Evolutionary conservation across 352 stramenopile species (phyloP).

Genomic region (Pythium guiyangense): DNA sequence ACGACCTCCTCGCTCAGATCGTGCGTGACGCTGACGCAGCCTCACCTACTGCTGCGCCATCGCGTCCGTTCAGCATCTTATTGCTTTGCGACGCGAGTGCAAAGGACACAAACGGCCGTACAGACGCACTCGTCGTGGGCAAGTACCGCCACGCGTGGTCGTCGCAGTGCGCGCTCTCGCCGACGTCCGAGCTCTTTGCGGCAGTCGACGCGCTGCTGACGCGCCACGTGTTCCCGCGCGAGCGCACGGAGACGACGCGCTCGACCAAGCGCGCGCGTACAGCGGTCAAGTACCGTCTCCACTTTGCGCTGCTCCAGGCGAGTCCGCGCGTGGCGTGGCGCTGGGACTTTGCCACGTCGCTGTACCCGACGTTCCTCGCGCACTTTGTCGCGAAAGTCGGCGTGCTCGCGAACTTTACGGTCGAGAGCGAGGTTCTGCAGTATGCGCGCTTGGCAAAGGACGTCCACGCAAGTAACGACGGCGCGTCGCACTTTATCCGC

Average conservation of each 20-base stretch:
- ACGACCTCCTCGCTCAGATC: constrained; percentile 26
- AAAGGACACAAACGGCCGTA: background rate
- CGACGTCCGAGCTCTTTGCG: constrained; percentile 20
- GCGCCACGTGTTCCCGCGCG: constrained; percentile 32
- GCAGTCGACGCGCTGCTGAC: constrained; percentile 35
- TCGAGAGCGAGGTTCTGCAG: constrained; percentile 67
- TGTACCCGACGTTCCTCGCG: constrained; percentile 38
- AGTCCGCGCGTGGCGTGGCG: constrained; percentile 31
- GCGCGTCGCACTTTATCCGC: constrained; percentile 34
- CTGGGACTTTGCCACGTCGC: constrained; percentile 28
- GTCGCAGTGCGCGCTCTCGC: constrained; percentile 19
- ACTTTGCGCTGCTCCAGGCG: constrained; percentile 70
- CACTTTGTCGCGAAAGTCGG: constrained; percentile 44
- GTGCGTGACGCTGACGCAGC: constrained; percentile 6
- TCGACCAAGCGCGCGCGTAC: constrained; percentile 29
- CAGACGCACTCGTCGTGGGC: constrained; percentile 35
- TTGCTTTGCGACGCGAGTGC: constrained; percentile 32
- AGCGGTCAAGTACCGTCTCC: constrained; percentile 57
- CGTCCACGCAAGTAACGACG: constrained; percentile 27
- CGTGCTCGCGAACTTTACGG: constrained; percentile 57
- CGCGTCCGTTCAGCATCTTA: constrained; percentile 29
- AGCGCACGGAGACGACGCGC: background rate
- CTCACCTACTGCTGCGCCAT: background rate
- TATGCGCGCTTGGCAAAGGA: constrained; percentile 63
- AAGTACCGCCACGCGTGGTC: constrained; percentile 71